Percentiles rank a stretch among this genome's conserved stretches.
phyloP scores from a whole-genome alignment of 192 early-diverging fungal species.

The Phlyctochytrium arcticum region DNA sequence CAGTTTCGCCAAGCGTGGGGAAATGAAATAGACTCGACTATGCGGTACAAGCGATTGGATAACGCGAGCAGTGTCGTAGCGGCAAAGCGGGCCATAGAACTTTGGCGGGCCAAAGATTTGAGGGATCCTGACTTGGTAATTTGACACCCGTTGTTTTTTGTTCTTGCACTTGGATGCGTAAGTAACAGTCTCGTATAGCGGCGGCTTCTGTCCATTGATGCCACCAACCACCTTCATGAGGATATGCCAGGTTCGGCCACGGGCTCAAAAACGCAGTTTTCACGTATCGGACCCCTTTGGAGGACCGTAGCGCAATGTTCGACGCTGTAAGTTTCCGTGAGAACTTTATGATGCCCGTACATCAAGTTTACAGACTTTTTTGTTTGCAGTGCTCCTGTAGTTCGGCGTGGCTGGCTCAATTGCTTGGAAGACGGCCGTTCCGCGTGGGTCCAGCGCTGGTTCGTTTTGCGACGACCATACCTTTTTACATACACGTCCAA shows the following conservation, averaged over 20 bases:
- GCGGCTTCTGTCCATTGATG: too few species aligned
- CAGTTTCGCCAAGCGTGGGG: slow-evolving; percentile 9
- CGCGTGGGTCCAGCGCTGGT: slow-evolving; percentile 73
- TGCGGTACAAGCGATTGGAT: background rate
- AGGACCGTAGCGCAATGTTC: too few species aligned
- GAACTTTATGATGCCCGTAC: too few species aligned
- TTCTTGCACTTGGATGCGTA: too few species aligned
- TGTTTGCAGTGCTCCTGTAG: background rate
- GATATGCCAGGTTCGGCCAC: too few species aligned
- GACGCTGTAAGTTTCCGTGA: too few species aligned
- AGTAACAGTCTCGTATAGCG: too few species aligned
- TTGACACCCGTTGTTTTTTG: too few species aligned
- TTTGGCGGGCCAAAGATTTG: slow-evolving; percentile 22
- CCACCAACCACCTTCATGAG: too few species aligned
- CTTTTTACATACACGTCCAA: slow-evolving; percentile 70
- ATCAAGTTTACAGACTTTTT: too few species aligned
- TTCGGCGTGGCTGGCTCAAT: slow-evolving; percentile 7
- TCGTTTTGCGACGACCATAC: slow-evolving; percentile 76
- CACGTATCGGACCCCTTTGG: background rate
- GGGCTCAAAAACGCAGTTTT: too few species aligned
- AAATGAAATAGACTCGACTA: slow-evolving; percentile 8
- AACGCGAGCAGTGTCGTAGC: slow-evolving; percentile 10
- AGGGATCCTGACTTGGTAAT: background rate
- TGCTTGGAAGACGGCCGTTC: slow-evolving; percentile 36
- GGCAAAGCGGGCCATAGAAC: slow-evolving; percentile 21